Percentiles rank a stretch among this genome's conserved stretches.
phyloP scores from a whole-genome alignment of 352 stramenopile genomes.

The Phytophthora sansomeana region DNA sequence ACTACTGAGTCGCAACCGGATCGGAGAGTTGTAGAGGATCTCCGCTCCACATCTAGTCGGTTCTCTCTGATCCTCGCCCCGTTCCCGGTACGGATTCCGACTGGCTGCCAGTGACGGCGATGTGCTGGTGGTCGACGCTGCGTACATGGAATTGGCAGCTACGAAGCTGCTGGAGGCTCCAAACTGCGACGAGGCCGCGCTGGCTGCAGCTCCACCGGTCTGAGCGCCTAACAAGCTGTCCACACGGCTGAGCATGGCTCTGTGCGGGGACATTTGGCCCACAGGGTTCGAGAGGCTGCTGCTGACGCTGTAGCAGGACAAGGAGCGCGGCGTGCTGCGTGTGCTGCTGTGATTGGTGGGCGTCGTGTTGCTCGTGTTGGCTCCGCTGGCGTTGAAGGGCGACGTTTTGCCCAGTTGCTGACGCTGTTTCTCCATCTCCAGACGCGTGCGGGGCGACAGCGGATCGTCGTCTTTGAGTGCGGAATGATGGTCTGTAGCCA shows the following conservation, averaged over 20 bases:
- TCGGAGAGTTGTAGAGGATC: slow-evolving; percentile 75
- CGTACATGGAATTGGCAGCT: slow-evolving; percentile 15
- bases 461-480: slow-evolving; percentile 42
- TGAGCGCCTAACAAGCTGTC: slow-evolving; percentile 55
- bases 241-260: slow-evolving; percentile 67
- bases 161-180: slow-evolving; percentile 19
- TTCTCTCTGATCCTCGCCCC: slow-evolving; percentile 55
- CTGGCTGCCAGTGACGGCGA: slow-evolving; percentile 13
- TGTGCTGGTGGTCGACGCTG: slow-evolving; percentile 20
- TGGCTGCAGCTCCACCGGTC: neutral
- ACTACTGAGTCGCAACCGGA: slow-evolving; percentile 77
- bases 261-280: slow-evolving; percentile 64
- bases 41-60: slow-evolving; percentile 71
- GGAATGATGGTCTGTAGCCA: slow-evolving; percentile 1
- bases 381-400: slow-evolving; percentile 25
- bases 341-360: slow-evolving; percentile 35
- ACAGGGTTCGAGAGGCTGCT: slow-evolving; percentile 16
- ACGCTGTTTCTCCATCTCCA: slow-evolving; percentile 57
- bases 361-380: slow-evolving; percentile 42
- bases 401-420: slow-evolving; percentile 32
- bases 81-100: slow-evolving; percentile 27
- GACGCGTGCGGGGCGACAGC: slow-evolving; percentile 55
- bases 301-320: slow-evolving; percentile 38
- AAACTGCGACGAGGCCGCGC: slow-evolving; percentile 28
- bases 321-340: slow-evolving; percentile 33